Evolutionary conservation across 352 stramenopile genomes (phyloP).

Genomic region (Globisporangium cylindrosporum): DNA sequence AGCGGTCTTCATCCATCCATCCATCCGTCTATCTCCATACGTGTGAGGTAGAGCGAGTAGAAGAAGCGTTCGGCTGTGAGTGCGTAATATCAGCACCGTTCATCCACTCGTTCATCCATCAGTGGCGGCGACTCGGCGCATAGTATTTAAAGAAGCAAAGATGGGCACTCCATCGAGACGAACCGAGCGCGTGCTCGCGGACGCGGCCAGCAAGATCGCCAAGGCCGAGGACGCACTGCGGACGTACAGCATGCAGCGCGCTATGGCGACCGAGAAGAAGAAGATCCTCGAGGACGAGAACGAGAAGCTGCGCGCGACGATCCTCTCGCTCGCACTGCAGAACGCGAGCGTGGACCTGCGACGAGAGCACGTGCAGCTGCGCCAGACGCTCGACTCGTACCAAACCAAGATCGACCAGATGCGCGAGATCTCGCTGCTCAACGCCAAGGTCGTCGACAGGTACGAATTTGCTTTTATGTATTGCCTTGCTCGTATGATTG

Average conservation of each 20-base stretch:
- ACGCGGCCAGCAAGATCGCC: slow-evolving; percentile 69
- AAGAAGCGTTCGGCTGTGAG: neutral
- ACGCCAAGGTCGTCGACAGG: slow-evolving; percentile 84
- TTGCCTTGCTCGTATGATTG: neutral
- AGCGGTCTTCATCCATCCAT: neutral
- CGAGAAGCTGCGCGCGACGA: slow-evolving; percentile 74
- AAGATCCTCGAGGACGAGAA: slow-evolving; percentile 77
- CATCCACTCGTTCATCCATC: neutral
- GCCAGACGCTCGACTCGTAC: slow-evolving; percentile 84
- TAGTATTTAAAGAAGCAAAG: slow-evolving; percentile 13
- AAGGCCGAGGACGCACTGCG: slow-evolving; percentile 64
- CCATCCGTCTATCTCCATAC: neutral
- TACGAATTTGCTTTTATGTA: slow-evolving; percentile 14
- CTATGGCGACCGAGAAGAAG: slow-evolving; percentile 62
- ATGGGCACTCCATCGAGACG: slow-evolving; percentile 52
- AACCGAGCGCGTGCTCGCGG: slow-evolving; percentile 64
- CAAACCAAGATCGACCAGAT: slow-evolving; percentile 89
- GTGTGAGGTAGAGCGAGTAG: neutral
- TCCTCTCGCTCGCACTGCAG: slow-evolving; percentile 72
- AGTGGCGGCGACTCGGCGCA: neutral
- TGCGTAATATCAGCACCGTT: neutral
- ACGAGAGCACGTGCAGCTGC: slow-evolving; percentile 78
- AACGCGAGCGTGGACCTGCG: slow-evolving; percentile 77
- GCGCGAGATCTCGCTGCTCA: slow-evolving; percentile 82
- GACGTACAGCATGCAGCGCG: slow-evolving; percentile 50